Base-by-base conservation (phyloP, 2,329 filamentous ascomycete genomes). In the Epicoccum nigrum region DNA sequence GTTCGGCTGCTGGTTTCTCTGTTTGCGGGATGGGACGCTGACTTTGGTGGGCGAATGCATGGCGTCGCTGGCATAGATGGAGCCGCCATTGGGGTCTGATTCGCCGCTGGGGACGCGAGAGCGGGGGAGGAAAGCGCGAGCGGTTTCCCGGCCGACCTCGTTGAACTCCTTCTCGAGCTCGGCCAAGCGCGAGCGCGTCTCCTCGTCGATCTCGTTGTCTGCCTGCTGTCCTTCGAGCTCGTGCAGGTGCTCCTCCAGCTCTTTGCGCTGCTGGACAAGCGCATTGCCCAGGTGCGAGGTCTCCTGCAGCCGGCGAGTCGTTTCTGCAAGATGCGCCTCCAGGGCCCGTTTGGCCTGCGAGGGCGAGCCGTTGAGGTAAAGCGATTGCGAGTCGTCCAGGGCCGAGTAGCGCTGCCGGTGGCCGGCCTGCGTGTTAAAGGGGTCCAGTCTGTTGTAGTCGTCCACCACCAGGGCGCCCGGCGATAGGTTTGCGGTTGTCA, bases 111-210 rank as follows among this genome's bases (percentile, higher is more conserved):
- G 84, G 17, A 90, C 84, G 65, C 91, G 84, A 8, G 83, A 79
- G 72, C 92, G 92, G 62, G 94, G 94, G 27, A 97, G 77, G 70
- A 97, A 93, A 2, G 90, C 92, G 59, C 93, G 84, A 34, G 93
- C 91, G 39, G 89, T 94, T 71, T 97, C 93, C 56, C 88, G 83
- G 11, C 92, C 92, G 38, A 97, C 87, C 69, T 97, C 92, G 71
- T 96, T 93, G 77, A 95, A 97, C 68, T 99, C 94, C 72, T 86
- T 90, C 73, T 99, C 94, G 53, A 99, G 86, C 57, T 96, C 92
- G 12, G 85, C 81, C 45, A 99, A 82, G 74, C 89, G 92, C 65
- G 88, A 83, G 53, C 89, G 89, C 64, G 99, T 78, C 60, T 96
- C 92, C 3, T 89, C 86, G 0, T 87, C 87, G 43, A 97, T 85